These are phyloP conservation scores for Starmera pachycereana DNA, from an alignment of 805 yeast genomes.

Conservation along the genomic window DNA sequence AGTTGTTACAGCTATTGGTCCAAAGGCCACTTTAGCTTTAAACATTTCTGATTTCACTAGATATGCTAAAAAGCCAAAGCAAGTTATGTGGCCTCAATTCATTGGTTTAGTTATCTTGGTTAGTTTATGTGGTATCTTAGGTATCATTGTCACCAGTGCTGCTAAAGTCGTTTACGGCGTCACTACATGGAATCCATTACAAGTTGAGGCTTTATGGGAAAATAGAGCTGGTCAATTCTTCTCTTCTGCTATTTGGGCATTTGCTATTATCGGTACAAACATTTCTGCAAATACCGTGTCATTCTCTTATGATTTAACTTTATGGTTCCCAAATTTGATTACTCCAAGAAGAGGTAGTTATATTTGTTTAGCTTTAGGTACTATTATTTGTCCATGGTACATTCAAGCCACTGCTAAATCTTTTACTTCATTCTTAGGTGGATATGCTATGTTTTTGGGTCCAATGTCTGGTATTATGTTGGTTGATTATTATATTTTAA, in stretches of 20 bases:
- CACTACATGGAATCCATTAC: conserved; percentile 35
- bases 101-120: conserved; percentile 21
- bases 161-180: conserved; percentile 29
- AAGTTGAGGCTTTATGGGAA: conserved; percentile 25
- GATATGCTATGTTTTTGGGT: conserved; percentile 70
- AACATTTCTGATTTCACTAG: conserved; percentile 30
- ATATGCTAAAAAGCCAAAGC: conserved; percentile 22
- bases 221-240: conserved; percentile 63
- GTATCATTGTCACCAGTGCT: conserved; percentile 24
- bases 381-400: conserved; percentile 74
- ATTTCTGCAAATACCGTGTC: conserved; percentile 58
- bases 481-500: conserved; percentile 47
- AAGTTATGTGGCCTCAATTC: conserved; percentile 22
- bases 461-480: conserved; percentile 67
- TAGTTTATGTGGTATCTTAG: conserved; percentile 20
- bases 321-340: conserved; percentile 46
- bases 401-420: conserved; percentile 37
- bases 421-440: conserved; percentile 67
- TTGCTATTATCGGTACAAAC: conserved; percentile 72
- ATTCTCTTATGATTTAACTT: conserved; percentile 47
- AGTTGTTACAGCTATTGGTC: conserved; percentile 23
- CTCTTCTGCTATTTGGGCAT: conserved; percentile 50
- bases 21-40: conserved; percentile 27
- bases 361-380: conserved; percentile 58
- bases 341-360: conserved; percentile 53